A percentile compares a stretch with the other conserved stretches of the same genome.
phyloP scores from a whole-genome alignment of 202 grass and related monocot genomes.

The Hordeum pubiflorum region DNA sequence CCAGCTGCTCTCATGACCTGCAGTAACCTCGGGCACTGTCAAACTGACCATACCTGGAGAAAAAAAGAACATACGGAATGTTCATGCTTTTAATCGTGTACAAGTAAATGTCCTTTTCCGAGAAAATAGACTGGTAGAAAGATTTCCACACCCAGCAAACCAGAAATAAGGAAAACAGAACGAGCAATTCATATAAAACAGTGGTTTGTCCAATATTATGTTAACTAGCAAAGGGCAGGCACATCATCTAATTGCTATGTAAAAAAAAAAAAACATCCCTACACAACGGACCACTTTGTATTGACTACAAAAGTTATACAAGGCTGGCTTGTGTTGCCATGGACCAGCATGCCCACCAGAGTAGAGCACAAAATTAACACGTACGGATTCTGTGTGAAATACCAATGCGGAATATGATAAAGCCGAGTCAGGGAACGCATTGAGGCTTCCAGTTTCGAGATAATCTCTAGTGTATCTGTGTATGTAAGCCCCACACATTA shows the following conservation, averaged over 20 bases:
- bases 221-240: background rate
- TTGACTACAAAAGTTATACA: background rate
- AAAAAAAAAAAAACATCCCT: background rate
- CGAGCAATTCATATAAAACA: background rate
- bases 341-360: background rate
- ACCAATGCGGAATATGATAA: background rate
- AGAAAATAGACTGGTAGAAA: background rate
- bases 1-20: slow-evolving; percentile 77
- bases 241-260: background rate
- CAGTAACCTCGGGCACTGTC: slow-evolving; percentile 72
- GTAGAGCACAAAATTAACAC: background rate
- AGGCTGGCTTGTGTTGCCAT: background rate
- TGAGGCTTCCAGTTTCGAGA: background rate
- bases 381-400: background rate
- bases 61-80: slow-evolving; percentile 12
- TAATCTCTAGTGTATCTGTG: background rate
- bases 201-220: background rate
- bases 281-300: background rate
- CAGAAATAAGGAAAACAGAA: slow-evolving; percentile 7
- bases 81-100: background rate
- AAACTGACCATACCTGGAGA: slow-evolving; percentile 75
- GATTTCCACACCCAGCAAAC: background rate
- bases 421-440: background rate
- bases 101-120: background rate
- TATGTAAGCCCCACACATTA: background rate